These are phyloP conservation scores for sunflower (Helianthus annuus) DNA, from an alignment of 129 eudicot genomes.

Conservation along the genomic window HanXRQr2.0-SUNRISE NC_035442.2:42226165-42226664, in stretches of 20 bases:
- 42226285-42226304: not conserved
- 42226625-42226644: too few species aligned
- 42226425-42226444: not conserved
- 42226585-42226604: too few species aligned
- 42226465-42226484: too few species aligned
- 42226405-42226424: not conserved
- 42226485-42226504: too few species aligned
- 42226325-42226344: not conserved
- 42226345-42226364: not conserved
- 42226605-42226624: too few species aligned
- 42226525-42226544: too few species aligned
- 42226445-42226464: not conserved
- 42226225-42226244: not conserved
- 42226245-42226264: not conserved
- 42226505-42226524: too few species aligned
- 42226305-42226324: slow-evolving; percentile 17
- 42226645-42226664: too few species aligned
- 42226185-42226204: too few species aligned
- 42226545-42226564: too few species aligned
- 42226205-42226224: not conserved
- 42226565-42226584: too few species aligned
- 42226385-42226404: not conserved
- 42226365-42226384: not conserved
- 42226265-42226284: not conserved
- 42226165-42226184: not conserved